A percentile compares a stretch with the other conserved stretches of the same genome.
Conservation (phyloP, 1,139 yeast species). For the Casaregolazyma suthepensis region DNA sequence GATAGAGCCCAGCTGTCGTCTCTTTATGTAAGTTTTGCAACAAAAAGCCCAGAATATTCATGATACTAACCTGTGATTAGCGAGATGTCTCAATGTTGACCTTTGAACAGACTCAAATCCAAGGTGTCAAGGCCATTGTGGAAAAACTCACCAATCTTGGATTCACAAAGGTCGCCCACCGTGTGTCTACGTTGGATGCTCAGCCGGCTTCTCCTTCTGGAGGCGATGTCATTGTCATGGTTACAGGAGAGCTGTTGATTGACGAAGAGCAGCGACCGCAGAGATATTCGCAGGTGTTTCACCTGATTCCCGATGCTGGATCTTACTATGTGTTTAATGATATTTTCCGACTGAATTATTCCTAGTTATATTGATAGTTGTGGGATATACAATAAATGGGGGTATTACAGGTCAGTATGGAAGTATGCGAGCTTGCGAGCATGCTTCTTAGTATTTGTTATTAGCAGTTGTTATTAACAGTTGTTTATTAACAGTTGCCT, state of each 20-base stretch:
- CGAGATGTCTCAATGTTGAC: constrained; percentile 97
- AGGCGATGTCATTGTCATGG: constrained; percentile 95
- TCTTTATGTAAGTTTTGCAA: constrained; percentile 53
- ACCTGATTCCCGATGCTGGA: constrained; percentile 85
- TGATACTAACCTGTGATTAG: constrained; percentile 24
- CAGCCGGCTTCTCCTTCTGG: constrained; percentile 87
- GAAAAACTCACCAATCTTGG: constrained; percentile 86
- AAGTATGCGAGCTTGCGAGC: no score
- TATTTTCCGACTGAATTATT: constrained; percentile 67
- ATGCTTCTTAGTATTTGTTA: no score
- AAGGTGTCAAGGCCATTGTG: constrained; percentile 87
- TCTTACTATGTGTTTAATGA: constrained; percentile 94
- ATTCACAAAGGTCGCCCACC: constrained; percentile 85
- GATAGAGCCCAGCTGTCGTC: constrained; percentile 91
- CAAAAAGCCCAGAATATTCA: not conserved
- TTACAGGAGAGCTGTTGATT: constrained; percentile 87
- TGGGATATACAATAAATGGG: not conserved
- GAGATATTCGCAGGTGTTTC: constrained; percentile 96
- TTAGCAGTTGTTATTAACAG: no score
- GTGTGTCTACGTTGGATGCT: constrained; percentile 92
- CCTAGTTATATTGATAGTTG: constrained; percentile 5
- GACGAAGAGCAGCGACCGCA: constrained; percentile 95
- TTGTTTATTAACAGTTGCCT: no score
- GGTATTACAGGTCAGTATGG: no score
- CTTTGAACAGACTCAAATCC: constrained; percentile 88